A percentile compares a stretch with the other conserved stretches of the same genome.
phyloP scores from a whole-genome alignment of 2,329 filamentous ascomycete species.

The Cadophora malorum region DNA sequence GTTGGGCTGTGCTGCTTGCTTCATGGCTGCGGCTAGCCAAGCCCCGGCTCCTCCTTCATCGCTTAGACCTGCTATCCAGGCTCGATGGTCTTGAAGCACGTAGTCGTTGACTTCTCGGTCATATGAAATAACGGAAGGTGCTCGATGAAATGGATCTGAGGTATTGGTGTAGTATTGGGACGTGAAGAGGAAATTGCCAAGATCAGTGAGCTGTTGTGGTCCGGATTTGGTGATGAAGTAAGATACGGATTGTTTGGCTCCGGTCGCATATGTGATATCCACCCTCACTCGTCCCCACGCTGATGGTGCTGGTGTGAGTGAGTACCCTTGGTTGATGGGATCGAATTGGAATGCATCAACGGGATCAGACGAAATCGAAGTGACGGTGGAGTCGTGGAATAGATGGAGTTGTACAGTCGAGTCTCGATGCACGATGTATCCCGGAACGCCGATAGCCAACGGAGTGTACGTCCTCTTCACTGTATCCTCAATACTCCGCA shows the following conservation, averaged over 20 bases:
- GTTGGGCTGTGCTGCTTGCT: constrained; percentile 58
- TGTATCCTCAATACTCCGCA: constrained; percentile 55
- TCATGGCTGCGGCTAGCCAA: constrained; percentile 60
- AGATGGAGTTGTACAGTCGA: constrained; percentile 54
- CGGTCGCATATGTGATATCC: constrained; percentile 55
- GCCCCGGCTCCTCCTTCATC: constrained; percentile 65
- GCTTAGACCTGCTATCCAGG: constrained; percentile 65
- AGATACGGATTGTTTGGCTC: constrained; percentile 58
- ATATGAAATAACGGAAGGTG: constrained; percentile 62
- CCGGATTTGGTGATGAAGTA: constrained; percentile 60
- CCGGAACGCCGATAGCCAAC: constrained; percentile 59
- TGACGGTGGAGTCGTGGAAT: constrained; percentile 49
- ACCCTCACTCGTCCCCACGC: constrained; percentile 58
- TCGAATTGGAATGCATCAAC: constrained; percentile 48
- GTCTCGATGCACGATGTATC: constrained; percentile 59
- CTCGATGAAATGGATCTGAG: constrained; percentile 59
- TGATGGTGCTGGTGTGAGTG: constrained; percentile 50
- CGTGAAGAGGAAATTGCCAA: constrained; percentile 61
- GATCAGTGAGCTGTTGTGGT: constrained; percentile 51
- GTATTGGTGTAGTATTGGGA: constrained; percentile 58
- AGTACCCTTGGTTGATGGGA: constrained; percentile 47
- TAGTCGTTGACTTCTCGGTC: constrained; percentile 55
- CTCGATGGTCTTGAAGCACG: constrained; percentile 56
- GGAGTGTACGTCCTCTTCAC: constrained; percentile 53
- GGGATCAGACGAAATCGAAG: constrained; percentile 50